Evolutionary conservation across 768 basidiomycete genomes (phyloP), one percentile per base, ranked within the genome.

Genomic region (Dictyophora rubrovolvata): DNA sequence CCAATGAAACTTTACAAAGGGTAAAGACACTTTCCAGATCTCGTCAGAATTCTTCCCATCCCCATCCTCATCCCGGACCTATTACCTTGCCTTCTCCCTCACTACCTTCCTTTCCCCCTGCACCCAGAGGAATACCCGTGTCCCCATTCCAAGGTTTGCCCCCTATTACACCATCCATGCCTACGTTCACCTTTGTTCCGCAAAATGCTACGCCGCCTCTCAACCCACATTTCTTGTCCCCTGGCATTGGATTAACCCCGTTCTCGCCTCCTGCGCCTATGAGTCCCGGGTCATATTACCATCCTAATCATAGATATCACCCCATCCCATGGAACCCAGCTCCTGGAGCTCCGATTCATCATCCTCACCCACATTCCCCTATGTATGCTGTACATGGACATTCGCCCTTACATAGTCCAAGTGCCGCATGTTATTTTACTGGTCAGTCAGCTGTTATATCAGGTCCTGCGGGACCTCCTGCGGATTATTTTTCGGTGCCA

Each of bases 131-230:
- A 0, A 52, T 68, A 10, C 71, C 71, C n/a, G n/a, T n/a, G 4
- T 66, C 69, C 8, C 66, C 87, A 10, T 86, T 86, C n/a, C 81
- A 85, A 62, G 87, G 89, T 0, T 73, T 93, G n/a, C 89, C 89
- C 14, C 87, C 90, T 1, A 92, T 96, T 66, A 96, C 94, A n/a
- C 93, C 94, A 0, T 89, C 87, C 61, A 97, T 98, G 94, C 95
- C 95, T 1, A 84, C 91, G 5, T 98, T 96, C 72, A 85, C 84
- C 12, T 94, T 96, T 70, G 76, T 86, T 37, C 77, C 81, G 17
- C 81, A 81, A 47, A 68, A 65, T 36, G 72, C 78, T 66, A 66
- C 74, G 49, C 71, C 78, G 53, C 74, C 74, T 9, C 53, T 76
- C 47, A 62, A 71, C 61, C 70, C 71, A 35, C 69, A 70, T 52